Evolutionary conservation across 345 rosid genomes (phyloP).

Genomic region (Noccaea caerulescens): DNA sequence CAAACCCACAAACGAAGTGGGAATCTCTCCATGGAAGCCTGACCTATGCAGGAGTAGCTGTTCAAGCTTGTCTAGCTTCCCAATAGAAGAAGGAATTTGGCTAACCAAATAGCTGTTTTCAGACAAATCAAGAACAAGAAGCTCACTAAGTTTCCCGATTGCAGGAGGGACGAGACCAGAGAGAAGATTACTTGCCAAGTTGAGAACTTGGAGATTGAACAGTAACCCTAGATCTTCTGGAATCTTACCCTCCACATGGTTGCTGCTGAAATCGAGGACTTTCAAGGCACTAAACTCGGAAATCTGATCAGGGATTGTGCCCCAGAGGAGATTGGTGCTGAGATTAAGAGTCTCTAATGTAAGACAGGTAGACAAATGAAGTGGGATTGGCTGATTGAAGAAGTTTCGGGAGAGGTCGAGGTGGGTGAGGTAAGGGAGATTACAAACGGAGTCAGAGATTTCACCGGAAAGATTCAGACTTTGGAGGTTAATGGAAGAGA

Average conservation of each 20-base stretch:
- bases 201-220: slow-evolving; percentile 60
- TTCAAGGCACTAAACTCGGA: slow-evolving; percentile 57
- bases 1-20: slow-evolving; percentile 68
- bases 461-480: slow-evolving; percentile 90
- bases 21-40: slow-evolving; percentile 76
- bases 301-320: slow-evolving; percentile 77
- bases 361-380: slow-evolving; percentile 68
- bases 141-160: slow-evolving; percentile 72
- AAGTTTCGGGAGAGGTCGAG: slow-evolving; percentile 80
- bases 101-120: slow-evolving; percentile 66
- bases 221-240: slow-evolving; percentile 71
- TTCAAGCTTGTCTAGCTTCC: slow-evolving; percentile 75
- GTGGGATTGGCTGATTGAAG: slow-evolving; percentile 85
- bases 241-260: slow-evolving; percentile 80
- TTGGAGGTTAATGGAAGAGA: slow-evolving; percentile 73
- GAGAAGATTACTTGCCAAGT: slow-evolving; percentile 76
- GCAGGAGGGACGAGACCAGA: slow-evolving; percentile 73
- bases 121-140: slow-evolving; percentile 82
- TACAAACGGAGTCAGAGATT: slow-evolving; percentile 74
- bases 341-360: slow-evolving; percentile 77
- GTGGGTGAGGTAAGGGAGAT: slow-evolving; percentile 58
- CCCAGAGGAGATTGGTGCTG: slow-evolving; percentile 74
- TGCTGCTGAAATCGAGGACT: slow-evolving; percentile 70
- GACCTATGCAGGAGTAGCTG: slow-evolving; percentile 73
- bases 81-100: slow-evolving; percentile 70